Percentiles rank a stretch among this genome's conserved stretches.
Conservation (phyloP, 2,329 filamentous ascomycete genomes). For the Trichoderma sp. region DNA sequence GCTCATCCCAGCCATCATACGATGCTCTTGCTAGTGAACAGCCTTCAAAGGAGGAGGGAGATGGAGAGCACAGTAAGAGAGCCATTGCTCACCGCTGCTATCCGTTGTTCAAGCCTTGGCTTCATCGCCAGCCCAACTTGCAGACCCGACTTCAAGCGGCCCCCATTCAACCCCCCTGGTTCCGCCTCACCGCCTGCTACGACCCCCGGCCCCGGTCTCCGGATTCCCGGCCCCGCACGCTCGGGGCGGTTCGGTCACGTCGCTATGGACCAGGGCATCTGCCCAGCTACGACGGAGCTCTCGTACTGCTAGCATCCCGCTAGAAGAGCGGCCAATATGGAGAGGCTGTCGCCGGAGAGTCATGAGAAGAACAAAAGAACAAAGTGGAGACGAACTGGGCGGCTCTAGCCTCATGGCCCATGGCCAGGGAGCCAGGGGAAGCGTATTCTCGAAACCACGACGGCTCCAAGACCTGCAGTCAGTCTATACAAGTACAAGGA, state of each 20-base stretch:
- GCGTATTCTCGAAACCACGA: not conserved
- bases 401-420: not conserved
- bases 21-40: not conserved
- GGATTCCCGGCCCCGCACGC: constrained; percentile 25
- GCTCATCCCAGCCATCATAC: not conserved
- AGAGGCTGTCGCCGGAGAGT: not conserved
- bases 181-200: constrained; percentile 23
- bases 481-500: not conserved
- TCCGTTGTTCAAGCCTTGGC: constrained; percentile 7
- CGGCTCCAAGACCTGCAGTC: not conserved
- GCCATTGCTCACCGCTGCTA: constrained; percentile 19
- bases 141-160: constrained; percentile 5
- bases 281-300: not conserved
- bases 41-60: not conserved
- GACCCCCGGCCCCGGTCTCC: constrained; percentile 26
- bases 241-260: constrained; percentile 23
- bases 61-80: not conserved
- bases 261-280: constrained; percentile 2
- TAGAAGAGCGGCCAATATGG: not conserved
- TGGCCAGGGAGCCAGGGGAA: not conserved
- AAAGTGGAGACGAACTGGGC: not conserved
- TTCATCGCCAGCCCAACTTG: constrained; percentile 11
- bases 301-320: not conserved
- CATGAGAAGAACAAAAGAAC: not conserved
- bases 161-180: not conserved